Evolutionary conservation across 1,284 basidiomycete species (phyloP).

Genomic region (Spongispora temasekensis): DNA sequence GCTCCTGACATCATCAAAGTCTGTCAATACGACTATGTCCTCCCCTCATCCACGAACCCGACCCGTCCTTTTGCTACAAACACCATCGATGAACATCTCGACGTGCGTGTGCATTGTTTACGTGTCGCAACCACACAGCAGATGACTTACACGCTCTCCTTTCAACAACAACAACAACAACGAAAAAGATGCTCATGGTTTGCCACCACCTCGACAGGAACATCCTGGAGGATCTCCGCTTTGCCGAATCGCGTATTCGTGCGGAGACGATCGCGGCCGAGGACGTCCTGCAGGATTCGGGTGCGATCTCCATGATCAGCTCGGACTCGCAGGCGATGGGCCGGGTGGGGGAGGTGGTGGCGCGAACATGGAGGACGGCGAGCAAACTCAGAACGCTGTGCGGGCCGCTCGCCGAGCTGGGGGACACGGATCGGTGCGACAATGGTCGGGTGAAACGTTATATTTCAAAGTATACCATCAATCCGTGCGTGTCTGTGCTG

Average conservation of each 20-base stretch:
- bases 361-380: slow-evolving; percentile 95
- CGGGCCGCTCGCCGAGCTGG: slow-evolving; percentile 66
- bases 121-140: no score
- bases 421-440: slow-evolving; percentile 71
- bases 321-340: slow-evolving; percentile 99
- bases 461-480: slow-evolving; percentile 96
- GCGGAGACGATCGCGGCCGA: slow-evolving; percentile 98
- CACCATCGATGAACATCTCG: slow-evolving; percentile 96
- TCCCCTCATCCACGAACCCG: slow-evolving; percentile 98
- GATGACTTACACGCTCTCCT: no score
- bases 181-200: slow-evolving; percentile 95
- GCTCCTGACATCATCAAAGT: slow-evolving; percentile 98
- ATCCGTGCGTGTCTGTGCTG: slow-evolving; percentile 72
- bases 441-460: slow-evolving; percentile 98
- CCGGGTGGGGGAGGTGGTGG: slow-evolving; percentile 92
- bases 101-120: slow-evolving; percentile 63
- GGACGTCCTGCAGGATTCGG: slow-evolving; percentile 92
- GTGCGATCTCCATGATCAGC: slow-evolving; percentile 95
- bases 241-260: slow-evolving; percentile 97
- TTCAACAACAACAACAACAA: no score
- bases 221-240: slow-evolving; percentile 94
- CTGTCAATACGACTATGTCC: slow-evolving; percentile 85
- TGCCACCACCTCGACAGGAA: slow-evolving; percentile 89
- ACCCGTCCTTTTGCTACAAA: slow-evolving; percentile 92
- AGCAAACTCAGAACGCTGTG: slow-evolving; percentile 87